Conservation (phyloP, 495 filamentous ascomycete species). For the Hypoxylon crocopeplum region DNA sequence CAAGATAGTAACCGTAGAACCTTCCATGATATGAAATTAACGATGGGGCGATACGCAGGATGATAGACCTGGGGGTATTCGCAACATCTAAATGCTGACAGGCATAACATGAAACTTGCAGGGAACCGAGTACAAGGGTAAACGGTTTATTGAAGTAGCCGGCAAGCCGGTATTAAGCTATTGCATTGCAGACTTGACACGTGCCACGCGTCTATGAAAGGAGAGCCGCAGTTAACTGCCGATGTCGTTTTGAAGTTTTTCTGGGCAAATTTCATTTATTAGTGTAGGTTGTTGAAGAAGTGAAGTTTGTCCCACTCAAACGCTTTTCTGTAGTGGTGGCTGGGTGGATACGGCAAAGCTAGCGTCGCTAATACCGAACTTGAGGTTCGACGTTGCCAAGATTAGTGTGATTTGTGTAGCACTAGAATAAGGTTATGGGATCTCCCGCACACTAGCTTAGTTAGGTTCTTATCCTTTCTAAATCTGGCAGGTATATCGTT, state of each 20-base stretch:
- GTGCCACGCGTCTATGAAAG: not conserved
- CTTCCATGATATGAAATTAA: not conserved
- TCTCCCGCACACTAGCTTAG: not conserved
- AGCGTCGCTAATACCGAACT: too few species aligned
- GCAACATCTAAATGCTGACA: not conserved
- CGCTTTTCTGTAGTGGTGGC: too few species aligned
- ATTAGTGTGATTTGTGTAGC: too few species aligned
- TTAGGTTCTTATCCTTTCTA: too few species aligned
- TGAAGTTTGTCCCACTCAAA: too few species aligned
- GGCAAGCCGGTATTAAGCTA: not conserved
- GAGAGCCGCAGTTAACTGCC: not conserved
- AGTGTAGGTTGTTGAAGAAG: too few species aligned
- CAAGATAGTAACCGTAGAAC: not conserved
- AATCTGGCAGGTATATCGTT: too few species aligned
- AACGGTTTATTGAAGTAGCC: not conserved
- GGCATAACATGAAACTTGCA: not conserved
- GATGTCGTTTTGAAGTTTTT: too few species aligned
- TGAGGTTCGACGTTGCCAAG: too few species aligned
- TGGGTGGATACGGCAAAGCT: too few species aligned
- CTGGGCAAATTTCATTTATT: too few species aligned
- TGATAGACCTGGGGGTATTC: not conserved
- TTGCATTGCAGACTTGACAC: too few species aligned
- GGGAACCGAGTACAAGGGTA: not conserved
- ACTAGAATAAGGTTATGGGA: constrained; percentile 11
- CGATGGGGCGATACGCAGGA: not conserved